Evolutionary conservation across 129 eudicot species (phyloP).

Genomic region (Scalesia atractyloides): DNA sequence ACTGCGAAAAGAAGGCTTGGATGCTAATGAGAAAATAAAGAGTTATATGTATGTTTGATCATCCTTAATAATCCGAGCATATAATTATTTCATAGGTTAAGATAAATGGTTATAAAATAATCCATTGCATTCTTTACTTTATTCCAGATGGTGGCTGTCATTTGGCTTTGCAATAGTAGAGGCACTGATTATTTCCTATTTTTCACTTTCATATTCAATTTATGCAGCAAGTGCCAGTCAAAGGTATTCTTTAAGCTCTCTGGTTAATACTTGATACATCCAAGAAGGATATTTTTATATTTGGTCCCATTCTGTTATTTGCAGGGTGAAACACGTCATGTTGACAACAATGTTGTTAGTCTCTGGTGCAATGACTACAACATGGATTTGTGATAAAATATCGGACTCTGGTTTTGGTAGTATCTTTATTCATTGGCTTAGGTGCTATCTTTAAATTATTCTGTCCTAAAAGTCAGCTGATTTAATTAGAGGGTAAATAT

Average conservation of each 20-base stretch:
- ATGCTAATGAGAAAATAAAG: constrained; percentile 97
- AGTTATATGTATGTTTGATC: constrained; percentile 85
- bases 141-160: constrained; percentile 93
- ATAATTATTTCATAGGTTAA: constrained; percentile 8
- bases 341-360: constrained; percentile 72
- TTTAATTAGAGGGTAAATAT: background rate
- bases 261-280: background rate
- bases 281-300: constrained; percentile 7
- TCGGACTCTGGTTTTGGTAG: constrained; percentile 94
- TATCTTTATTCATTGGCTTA: constrained; percentile 11
- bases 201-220: constrained; percentile 92
- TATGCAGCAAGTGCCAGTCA: constrained; percentile 69
- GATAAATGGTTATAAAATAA: background rate
- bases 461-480: constrained; percentile 1
- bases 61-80: constrained; percentile 49
- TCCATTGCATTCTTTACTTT: constrained; percentile 18
- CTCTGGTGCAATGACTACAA: constrained; percentile 94
- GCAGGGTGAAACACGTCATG: constrained; percentile 82
- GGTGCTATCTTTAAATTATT: constrained; percentile 2
- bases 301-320: constrained; percentile 10
- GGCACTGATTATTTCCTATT: constrained; percentile 67
- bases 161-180: constrained; percentile 86
- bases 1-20: constrained; percentile 98
- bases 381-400: constrained; percentile 93
- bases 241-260: constrained; percentile 46